Base-by-base conservation (phyloP, 495 filamentous ascomycete species). In the Podospora sp. region DNA sequence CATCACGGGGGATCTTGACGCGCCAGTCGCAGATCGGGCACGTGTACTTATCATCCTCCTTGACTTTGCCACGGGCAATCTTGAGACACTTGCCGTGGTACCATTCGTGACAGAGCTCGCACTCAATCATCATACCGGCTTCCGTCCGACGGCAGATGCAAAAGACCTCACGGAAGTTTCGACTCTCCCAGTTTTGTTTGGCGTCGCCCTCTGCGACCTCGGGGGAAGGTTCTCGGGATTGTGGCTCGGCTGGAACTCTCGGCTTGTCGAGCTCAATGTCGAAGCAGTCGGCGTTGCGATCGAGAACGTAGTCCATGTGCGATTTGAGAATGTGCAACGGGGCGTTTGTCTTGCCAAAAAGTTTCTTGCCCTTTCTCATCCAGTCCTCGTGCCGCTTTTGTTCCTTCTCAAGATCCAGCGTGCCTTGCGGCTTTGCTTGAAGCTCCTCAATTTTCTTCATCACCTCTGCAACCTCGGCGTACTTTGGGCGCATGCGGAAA, bases 91-190 rank as follows among this genome's bases (percentile, higher is more conserved):
- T 98, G 49, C 94, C 93, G 72, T 99, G 95, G 72, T 99, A 99
- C 95, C 95, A 99, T 80, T 99, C 95, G 70, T 97, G 93, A 77
- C 95, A 99, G 36, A 97, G 81, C 77, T 97, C 94, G 78, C 95
- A 99, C 75, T 99, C 95, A 69, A 99, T 97, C 95, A 99, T 99
- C 91, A 97, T 94, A 24, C 95, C 95, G 40, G 94, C 92, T 76
- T 99, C 95, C 20, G 90, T 88, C 66, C 89, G 89, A 63, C 95
- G 89, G 78, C 95, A 99, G 71, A 99, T 96, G 78, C 95, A 99
- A 78, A 98, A 99, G 3, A 97, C 94, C 76, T 97, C 94, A 50
- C 91, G 72, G 60, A 83, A 81, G 59, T 77, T 72, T 7, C 82
- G 78, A 21, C 85, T 82, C 36, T 85, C 83, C 80, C 81, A 85